Base-by-base conservation (phyloP, 2,329 filamentous ascomycete genomes). In the Diaporthe vaccinii region DNA sequence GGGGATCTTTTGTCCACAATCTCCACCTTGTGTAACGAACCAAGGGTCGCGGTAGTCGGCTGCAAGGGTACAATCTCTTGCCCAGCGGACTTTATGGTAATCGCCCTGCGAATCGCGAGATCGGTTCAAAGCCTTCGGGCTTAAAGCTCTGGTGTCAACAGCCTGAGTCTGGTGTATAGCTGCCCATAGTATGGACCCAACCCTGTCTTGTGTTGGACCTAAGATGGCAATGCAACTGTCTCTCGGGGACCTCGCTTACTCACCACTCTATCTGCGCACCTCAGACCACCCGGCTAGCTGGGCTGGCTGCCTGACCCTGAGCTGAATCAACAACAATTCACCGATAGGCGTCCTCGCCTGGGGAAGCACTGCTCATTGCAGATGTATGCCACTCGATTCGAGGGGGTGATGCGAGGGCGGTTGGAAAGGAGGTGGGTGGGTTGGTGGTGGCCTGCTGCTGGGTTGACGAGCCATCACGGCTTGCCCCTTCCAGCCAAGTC, bases 161-260 rank as follows among this genome's bases (percentile, higher is more conserved):
- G 49, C 69, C 22, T 41, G 17, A 31, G 44, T 46, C 36, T 46
- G n/a, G 20, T 41, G 12, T n/a, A 28, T 20, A 51, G 53, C 28
- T 44, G 31, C 51, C 53, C 39, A 34, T n/a, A n/a, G 17, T n/a
- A 31, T 49, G 31, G 55, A 49, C 55, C 28, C 55, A 61, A 61
- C 28, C 39, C 36, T 25, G 44, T 20, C 36, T 39, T 39, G 53
- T 44, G 53, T 51, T 58, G 34, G 22, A 41, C 55, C 58, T n/a
- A 44, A n/a, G 46, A 22, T 20, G 34, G 46, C 20, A 49, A 69
- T 34, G 46, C 65, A 55, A 41, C 65, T 53, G 65, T 53, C 65
- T 69, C 57, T 53, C 46, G 31, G 70, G 57, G 36, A 55, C 58
- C 28, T 73, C 58, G 58, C 71, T 73, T 73, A 73, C 71, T 73